Conservation (phyloP, 2,329 filamentous ascomycete genomes). For the Colletotrichum falcatum region DNA sequence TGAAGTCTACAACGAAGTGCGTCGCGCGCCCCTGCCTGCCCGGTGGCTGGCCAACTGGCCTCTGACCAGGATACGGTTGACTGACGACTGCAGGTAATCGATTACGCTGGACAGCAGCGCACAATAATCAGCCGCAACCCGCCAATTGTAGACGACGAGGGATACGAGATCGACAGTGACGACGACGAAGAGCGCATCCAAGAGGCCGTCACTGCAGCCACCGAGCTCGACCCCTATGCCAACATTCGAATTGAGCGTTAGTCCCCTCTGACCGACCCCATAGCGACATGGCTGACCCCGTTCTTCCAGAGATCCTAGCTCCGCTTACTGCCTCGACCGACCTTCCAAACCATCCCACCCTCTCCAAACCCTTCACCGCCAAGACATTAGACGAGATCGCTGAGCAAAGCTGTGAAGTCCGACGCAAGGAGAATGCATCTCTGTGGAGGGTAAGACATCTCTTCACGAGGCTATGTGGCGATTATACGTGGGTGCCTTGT, state of each 20-base stretch:
- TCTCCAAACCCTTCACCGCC: slow-evolving; percentile 80
- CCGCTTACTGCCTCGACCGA: slow-evolving; percentile 82
- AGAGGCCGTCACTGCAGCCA: slow-evolving; percentile 71
- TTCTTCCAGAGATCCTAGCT: slow-evolving; percentile 72
- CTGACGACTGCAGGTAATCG: slow-evolving; percentile 66
- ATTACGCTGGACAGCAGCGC: slow-evolving; percentile 79
- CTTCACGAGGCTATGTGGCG: slow-evolving; percentile 79
- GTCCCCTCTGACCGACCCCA: slow-evolving; percentile 46
- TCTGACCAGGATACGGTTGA: neutral
- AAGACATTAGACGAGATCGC: slow-evolving; percentile 79
- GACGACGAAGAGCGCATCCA: slow-evolving; percentile 73
- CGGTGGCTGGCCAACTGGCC: neutral
- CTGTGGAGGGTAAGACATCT: slow-evolving; percentile 81
- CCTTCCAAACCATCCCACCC: slow-evolving; percentile 77
- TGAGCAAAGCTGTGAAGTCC: slow-evolving; percentile 74
- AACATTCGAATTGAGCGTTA: slow-evolving; percentile 78
- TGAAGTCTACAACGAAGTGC: slow-evolving; percentile 78
- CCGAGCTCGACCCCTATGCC: slow-evolving; percentile 80
- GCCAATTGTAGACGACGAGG: slow-evolving; percentile 79
- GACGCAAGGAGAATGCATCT: slow-evolving; percentile 79
- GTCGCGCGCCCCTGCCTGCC: slow-evolving; percentile 41
- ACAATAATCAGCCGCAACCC: slow-evolving; percentile 81
- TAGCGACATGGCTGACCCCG: slow-evolving; percentile 46
- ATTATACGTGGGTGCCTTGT: slow-evolving; percentile 76
- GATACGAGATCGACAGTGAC: slow-evolving; percentile 80